Evolutionary conservation across 495 filamentous ascomycete species (phyloP).

Genomic region (Penicillium coprophilum): DNA sequence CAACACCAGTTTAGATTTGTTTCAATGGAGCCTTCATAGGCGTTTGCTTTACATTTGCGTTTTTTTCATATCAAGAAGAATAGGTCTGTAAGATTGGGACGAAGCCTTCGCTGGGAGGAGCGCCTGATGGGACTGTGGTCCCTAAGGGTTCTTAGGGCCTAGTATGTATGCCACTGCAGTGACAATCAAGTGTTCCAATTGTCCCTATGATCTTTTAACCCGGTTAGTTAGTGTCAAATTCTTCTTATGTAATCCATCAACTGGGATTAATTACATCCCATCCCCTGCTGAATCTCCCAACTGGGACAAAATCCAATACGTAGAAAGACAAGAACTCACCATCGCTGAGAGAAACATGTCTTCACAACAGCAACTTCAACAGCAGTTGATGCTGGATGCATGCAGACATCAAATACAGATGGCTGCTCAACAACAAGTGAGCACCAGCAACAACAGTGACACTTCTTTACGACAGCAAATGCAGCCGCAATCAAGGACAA

Average conservation of each 20-base stretch:
- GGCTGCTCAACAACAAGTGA: not conserved
- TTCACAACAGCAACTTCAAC: not conserved
- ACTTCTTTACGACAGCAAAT: not conserved
- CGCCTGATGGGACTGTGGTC: too few relatives aligned
- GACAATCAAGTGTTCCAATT: too few relatives aligned
- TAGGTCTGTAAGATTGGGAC: too few relatives aligned
- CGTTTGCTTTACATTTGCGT: too few relatives aligned
- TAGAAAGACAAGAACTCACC: not conserved
- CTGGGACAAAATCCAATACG: not conserved
- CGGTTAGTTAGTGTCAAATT: too few relatives aligned
- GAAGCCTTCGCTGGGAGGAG: too few relatives aligned
- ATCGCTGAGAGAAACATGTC: not conserved
- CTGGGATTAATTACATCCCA: not conserved
- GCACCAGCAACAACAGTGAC: not conserved
- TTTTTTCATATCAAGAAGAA: too few relatives aligned
- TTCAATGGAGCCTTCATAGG: too few relatives aligned
- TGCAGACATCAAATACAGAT: not conserved
- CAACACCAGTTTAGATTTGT: not conserved
- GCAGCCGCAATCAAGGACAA: constrained; percentile 1
- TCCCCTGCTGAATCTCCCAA: not conserved
- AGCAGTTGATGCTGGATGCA: not conserved
- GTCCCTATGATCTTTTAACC: too few relatives aligned
- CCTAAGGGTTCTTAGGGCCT: too few relatives aligned
- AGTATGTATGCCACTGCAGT: too few relatives aligned
- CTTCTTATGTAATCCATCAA: not conserved